Base-by-base conservation (phyloP, 2,329 filamentous ascomycete species). In the Pestalotiopsis sp. region DNA sequence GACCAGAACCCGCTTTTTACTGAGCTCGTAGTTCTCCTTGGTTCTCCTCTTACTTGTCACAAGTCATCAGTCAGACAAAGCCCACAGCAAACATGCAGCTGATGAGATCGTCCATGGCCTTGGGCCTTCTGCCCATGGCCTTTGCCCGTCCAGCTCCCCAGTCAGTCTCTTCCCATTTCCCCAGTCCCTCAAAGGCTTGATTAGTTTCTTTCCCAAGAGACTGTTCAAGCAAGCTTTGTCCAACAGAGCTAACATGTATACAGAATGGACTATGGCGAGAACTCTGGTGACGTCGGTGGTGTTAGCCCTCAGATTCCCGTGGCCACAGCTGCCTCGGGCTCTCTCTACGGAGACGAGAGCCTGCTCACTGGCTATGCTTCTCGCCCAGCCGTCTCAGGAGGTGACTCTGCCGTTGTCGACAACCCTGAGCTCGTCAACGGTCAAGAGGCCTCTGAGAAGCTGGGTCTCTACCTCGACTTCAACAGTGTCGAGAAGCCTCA, bases 401-500 rank as follows among this genome's bases (percentile, higher is more conserved):
- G 77, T 2, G 77, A 80, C 39, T 81, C 77, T 2, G 82, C 82
- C 38, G 69, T 78, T 1, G 81, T 84, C 0, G 57, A 73, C 1
- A 68, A 82, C 44, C 77, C 80, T 0, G 70, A 83, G 48, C 79
- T 84, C 10, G 83, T 85, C 10, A 76, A 79, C 0, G 86, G 84
- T 0, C 87, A 90, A 72, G 82, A 82, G 1, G 83, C 83, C 0
- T 80, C 85, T 61, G 78, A 80, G 0, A 76, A 84, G 10, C 77
- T 87, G 14, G 88, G 87, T 0, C 73, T 83, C 1, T 86, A 83
- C 66, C 80, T 89, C 1, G 81, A 89, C 74, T 87, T 90, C 70
- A 80, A 84, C 63, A 77, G 81, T 65, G 81, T 82, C 35, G 78
- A 84, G 3, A 81, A 81, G 44, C 86, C 87, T 0, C 85, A 89